Percentiles rank a stretch among this genome's conserved stretches.
Evolutionary conservation across 306 rosid genomes (phyloP).

Genomic region (Prunus armeniaca): DNA sequence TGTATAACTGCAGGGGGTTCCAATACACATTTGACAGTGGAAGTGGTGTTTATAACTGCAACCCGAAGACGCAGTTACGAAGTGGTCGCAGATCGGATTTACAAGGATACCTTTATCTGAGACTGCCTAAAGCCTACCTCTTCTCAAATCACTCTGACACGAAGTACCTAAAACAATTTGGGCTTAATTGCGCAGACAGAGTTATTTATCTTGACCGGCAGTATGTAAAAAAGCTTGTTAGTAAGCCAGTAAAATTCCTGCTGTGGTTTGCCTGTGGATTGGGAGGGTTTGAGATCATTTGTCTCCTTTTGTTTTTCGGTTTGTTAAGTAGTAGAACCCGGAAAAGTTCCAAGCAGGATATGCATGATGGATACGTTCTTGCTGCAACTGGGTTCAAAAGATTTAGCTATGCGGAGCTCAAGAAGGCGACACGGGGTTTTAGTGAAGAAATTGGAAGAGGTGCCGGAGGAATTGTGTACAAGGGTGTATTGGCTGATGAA

Average conservation of each 20-base stretch:
- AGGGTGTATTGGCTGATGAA: slow-evolving; percentile 36
- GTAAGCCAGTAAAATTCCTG: slow-evolving; percentile 33
- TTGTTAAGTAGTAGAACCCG: slow-evolving; percentile 12
- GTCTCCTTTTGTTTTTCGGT: slow-evolving; percentile 33
- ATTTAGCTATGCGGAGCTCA: slow-evolving; percentile 47
- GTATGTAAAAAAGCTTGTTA: slow-evolving; percentile 2
- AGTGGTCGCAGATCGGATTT: slow-evolving; percentile 38
- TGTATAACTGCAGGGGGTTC: slow-evolving; percentile 27
- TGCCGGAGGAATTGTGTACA: slow-evolving; percentile 49
- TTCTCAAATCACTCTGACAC: not conserved
- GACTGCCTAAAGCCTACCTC: slow-evolving; percentile 24
- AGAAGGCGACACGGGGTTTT: slow-evolving; percentile 45
- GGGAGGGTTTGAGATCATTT: slow-evolving; percentile 43
- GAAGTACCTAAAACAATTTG: not conserved
- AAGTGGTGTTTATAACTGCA: not conserved
- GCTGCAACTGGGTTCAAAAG: slow-evolving; percentile 43
- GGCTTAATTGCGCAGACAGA: slow-evolving; percentile 17
- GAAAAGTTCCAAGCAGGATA: not conserved
- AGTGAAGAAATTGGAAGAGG: slow-evolving; percentile 60
- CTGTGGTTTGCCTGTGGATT: slow-evolving; percentile 38
- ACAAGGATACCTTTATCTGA: slow-evolving; percentile 33
- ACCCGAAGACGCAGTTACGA: slow-evolving; percentile 31
- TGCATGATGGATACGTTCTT: slow-evolving; percentile 24
- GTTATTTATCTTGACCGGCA: slow-evolving; percentile 16
- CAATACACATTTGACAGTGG: not conserved